These are phyloP conservation scores for Pseudotulostoma volvatum DNA, from an alignment of 495 filamentous ascomycete species.

Conservation along the genomic window DNA sequence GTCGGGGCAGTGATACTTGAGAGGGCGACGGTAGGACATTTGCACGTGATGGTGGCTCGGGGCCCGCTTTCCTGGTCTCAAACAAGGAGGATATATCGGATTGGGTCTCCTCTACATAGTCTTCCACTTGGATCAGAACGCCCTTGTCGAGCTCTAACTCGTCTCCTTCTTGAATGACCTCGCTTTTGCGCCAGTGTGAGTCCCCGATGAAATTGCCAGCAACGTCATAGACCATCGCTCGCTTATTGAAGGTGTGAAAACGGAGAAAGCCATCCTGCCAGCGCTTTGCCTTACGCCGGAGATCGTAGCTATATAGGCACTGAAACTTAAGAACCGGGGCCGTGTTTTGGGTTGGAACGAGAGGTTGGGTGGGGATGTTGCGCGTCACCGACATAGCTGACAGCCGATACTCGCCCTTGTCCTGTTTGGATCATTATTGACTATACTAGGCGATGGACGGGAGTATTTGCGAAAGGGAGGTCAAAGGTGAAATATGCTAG, in stretches of 20 bases:
- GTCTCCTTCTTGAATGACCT: constrained; percentile 54
- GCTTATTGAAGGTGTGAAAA: constrained; percentile 82
- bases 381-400: too few species aligned
- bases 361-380: constrained; percentile 13
- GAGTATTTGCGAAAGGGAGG: constrained; percentile 2
- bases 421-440: constrained; percentile 13
- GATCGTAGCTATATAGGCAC: constrained; percentile 74
- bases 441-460: too few species aligned
- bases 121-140: constrained; percentile 62
- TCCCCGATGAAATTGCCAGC: constrained; percentile 69
- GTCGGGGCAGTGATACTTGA: constrained; percentile 12
- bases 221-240: constrained; percentile 81
- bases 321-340: constrained; percentile 63
- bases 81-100: constrained; percentile 62
- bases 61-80: constrained; percentile 34
- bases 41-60: background rate
- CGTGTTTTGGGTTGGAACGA: constrained; percentile 42
- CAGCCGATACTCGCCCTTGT: too few species aligned
- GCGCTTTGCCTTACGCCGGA: constrained; percentile 71
- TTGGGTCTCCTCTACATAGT: constrained; percentile 50
- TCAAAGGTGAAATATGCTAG: too few species aligned
- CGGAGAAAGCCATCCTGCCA: constrained; percentile 86
- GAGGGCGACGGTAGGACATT: constrained; percentile 13
- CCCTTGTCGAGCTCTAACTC: constrained; percentile 67
- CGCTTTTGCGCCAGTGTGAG: constrained; percentile 57